A percentile compares a stretch with the other conserved stretches of the same genome.
Conservation (phyloP, 805 yeast genomes). For the Kodamaea lidongshanica region DNA sequence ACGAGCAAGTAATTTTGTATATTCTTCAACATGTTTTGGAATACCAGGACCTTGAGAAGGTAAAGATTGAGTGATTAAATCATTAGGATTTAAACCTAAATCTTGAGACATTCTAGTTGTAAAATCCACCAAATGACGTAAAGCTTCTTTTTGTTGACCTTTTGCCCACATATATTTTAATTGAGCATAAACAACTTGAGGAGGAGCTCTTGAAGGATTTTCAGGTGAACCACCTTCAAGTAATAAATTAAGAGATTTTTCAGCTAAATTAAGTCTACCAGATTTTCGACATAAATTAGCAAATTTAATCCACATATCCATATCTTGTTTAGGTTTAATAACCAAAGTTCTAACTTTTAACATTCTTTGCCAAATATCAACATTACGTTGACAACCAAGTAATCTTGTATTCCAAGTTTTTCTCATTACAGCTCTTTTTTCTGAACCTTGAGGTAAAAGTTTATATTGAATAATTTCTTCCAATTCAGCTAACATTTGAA, state of each 20-base stretch:
- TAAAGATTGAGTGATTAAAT: slow-evolving; percentile 77
- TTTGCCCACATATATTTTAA: slow-evolving; percentile 96
- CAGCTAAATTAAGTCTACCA: slow-evolving; percentile 87
- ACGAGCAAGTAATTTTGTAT: slow-evolving; percentile 80
- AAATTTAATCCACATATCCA: slow-evolving; percentile 97
- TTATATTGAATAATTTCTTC: slow-evolving; percentile 93
- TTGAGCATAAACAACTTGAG: slow-evolving; percentile 96
- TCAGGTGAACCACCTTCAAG: slow-evolving; percentile 67
- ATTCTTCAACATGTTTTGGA: slow-evolving; percentile 70
- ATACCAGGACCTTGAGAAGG: slow-evolving; percentile 70
- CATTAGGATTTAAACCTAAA: slow-evolving; percentile 79
- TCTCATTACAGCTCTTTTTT: slow-evolving; percentile 69
- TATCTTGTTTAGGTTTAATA: slow-evolving; percentile 89
- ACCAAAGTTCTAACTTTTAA: slow-evolving; percentile 89
- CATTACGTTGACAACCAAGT: slow-evolving; percentile 91
- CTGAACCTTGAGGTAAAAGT: slow-evolving; percentile 75
- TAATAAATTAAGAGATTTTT: slow-evolving; percentile 76
- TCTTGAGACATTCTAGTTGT: slow-evolving; percentile 87
- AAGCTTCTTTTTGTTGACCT: slow-evolving; percentile 81
- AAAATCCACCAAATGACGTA: slow-evolving; percentile 79
- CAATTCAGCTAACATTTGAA: slow-evolving; percentile 93
- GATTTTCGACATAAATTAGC: slow-evolving; percentile 94
- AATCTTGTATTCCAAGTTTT: slow-evolving; percentile 92
- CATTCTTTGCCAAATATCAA: slow-evolving; percentile 98
- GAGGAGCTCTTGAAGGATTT: slow-evolving; percentile 76